Evolutionary conservation across 805 yeast genomes (phyloP).

Genomic region (Ogataea zsoltii): DNA sequence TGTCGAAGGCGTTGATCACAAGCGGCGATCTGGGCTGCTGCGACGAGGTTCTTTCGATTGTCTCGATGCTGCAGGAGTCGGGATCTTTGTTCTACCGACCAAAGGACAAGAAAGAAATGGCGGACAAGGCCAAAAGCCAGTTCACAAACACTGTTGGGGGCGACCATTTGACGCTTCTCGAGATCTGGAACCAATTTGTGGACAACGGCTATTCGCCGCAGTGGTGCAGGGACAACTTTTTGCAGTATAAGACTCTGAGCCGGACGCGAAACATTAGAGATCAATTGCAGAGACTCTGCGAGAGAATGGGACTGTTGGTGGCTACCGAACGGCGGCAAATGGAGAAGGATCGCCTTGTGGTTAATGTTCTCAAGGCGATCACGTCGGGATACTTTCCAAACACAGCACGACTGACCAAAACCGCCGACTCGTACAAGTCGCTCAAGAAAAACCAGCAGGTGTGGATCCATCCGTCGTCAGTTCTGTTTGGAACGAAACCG

Average conservation of each 20-base stretch:
- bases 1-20: constrained; percentile 71
- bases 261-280: constrained; percentile 69
- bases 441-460: constrained; percentile 71
- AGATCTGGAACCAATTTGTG: constrained; percentile 77
- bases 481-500: constrained; percentile 61
- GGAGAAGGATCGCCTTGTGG: constrained; percentile 29
- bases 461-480: constrained; percentile 83
- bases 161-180: constrained; percentile 76
- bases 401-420: constrained; percentile 55
- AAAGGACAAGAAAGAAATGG: constrained; percentile 61
- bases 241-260: constrained; percentile 72
- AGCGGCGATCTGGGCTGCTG: constrained; percentile 64
- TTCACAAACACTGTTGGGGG: constrained; percentile 58
- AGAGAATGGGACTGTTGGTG: constrained; percentile 46
- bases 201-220: constrained; percentile 62
- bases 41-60: constrained; percentile 67
- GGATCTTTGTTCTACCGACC: constrained; percentile 71
- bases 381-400: constrained; percentile 72
- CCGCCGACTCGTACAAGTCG: constrained; percentile 71
- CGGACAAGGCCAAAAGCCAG: constrained; percentile 60
- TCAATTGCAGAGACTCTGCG: constrained; percentile 66
- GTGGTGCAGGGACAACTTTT: constrained; percentile 85
- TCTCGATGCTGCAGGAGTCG: constrained; percentile 83
- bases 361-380: constrained; percentile 52
- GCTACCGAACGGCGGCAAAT: constrained; percentile 30